Conservation (phyloP, 768 basidiomycete genomes). For the Neoboletus magnificus region DNA sequence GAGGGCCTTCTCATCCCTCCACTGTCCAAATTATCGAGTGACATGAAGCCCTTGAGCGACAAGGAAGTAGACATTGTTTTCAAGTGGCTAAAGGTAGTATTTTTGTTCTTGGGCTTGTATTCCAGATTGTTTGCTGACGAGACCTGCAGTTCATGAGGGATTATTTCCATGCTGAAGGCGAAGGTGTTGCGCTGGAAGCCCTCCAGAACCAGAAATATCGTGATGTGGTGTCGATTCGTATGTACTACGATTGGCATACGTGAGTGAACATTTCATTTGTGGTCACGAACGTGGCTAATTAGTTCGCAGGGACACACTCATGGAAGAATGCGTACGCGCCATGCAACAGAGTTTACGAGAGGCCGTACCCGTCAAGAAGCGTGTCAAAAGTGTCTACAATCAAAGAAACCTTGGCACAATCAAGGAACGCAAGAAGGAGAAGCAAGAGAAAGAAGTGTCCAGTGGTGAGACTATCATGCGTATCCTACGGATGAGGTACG, state of each 20-base stretch:
- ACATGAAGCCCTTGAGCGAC: slow-evolving; percentile 89
- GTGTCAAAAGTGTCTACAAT: slow-evolving; percentile 87
- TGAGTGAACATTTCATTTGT: slow-evolving; percentile 36
- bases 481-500: slow-evolving; percentile 92
- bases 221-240: slow-evolving; percentile 81
- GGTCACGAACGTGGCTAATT: slow-evolving; percentile 4
- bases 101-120: slow-evolving; percentile 22
- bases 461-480: slow-evolving; percentile 89
- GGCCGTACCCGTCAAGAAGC: slow-evolving; percentile 75
- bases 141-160: slow-evolving; percentile 76
- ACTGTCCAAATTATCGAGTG: slow-evolving; percentile 76
- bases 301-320: slow-evolving; percentile 62
- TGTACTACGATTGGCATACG: slow-evolving; percentile 98
- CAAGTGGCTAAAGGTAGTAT: slow-evolving; percentile 83
- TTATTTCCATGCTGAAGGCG: slow-evolving; percentile 93
- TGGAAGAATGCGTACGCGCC: slow-evolving; percentile 94
- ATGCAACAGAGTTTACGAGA: slow-evolving; percentile 85
- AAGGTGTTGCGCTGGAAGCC: slow-evolving; percentile 80
- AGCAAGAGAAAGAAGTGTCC: slow-evolving; percentile 71
- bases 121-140: background rate
- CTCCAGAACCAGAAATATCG: slow-evolving; percentile 95
- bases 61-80: slow-evolving; percentile 99
- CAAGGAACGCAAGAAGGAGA: slow-evolving; percentile 87
- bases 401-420: slow-evolving; percentile 97
- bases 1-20: slow-evolving; percentile 91